Percentiles rank a stretch among this genome's conserved stretches.
These are phyloP conservation scores for Pseudonectria buxi DNA, from an alignment of 2,329 filamentous ascomycete genomes.

Conservation along the genomic window DNA sequence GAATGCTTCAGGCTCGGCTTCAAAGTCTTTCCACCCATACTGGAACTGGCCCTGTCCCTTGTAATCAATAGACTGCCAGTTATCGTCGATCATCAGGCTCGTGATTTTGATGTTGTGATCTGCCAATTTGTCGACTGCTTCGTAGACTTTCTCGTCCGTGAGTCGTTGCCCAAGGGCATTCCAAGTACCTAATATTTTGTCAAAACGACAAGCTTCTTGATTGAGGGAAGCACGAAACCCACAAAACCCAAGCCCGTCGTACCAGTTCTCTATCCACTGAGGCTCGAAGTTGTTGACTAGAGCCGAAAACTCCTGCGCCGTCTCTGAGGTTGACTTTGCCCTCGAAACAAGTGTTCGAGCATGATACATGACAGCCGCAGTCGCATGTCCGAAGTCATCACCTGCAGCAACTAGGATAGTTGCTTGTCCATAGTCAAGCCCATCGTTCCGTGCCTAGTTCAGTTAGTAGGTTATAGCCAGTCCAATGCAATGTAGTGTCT, in stretches of 20 bases:
- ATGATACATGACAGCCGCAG: constrained; percentile 79
- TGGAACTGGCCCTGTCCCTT: constrained; percentile 46
- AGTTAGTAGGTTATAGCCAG: constrained; percentile 6
- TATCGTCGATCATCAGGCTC: constrained; percentile 92
- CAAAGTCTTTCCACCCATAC: constrained; percentile 72
- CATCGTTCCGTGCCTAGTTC: constrained; percentile 59
- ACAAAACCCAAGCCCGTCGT: constrained; percentile 89
- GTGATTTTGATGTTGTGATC: constrained; percentile 68
- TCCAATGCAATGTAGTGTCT: constrained; percentile 21
- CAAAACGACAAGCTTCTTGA: constrained; percentile 4
- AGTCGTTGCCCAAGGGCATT: constrained; percentile 82
- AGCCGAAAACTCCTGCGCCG: constrained; percentile 39
- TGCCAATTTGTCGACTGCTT: constrained; percentile 65
- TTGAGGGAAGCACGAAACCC: constrained; percentile 18
- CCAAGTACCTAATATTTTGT: constrained; percentile 63
- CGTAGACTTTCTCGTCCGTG: constrained; percentile 70
- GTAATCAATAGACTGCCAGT: constrained; percentile 75
- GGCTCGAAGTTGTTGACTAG: constrained; percentile 44
- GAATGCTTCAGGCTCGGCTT: constrained; percentile 74
- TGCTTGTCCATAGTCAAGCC: constrained; percentile 44
- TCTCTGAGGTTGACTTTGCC: constrained; percentile 36
- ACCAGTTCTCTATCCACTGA: constrained; percentile 80
- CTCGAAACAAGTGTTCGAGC: constrained; percentile 52
- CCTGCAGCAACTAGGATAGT: constrained; percentile 66
- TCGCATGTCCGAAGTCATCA: constrained; percentile 65